Percentiles rank a stretch among this genome's conserved stretches.
Evolutionary conservation across 139 green algal species (phyloP).

Genomic region (Edaphochlamys debaryana): DNA sequence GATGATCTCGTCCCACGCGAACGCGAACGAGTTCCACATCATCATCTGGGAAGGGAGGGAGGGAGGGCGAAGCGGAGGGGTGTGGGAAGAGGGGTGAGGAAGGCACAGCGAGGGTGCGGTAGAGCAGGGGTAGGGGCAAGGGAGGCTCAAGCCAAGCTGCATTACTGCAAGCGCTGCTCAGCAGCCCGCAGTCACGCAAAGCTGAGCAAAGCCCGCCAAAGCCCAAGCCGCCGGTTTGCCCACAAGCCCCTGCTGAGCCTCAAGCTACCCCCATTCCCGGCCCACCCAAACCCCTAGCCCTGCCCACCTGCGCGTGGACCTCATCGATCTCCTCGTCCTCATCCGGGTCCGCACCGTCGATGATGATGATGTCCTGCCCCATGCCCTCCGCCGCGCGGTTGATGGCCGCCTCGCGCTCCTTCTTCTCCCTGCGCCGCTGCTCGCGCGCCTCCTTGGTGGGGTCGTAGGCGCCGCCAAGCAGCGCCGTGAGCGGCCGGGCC

Average conservation of each 20-base stretch:
- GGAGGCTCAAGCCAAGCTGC: too few relatives aligned
- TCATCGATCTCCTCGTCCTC: slow-evolving; percentile 52
- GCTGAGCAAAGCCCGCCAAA: too few relatives aligned
- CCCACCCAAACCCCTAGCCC: too few relatives aligned
- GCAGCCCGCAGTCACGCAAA: too few relatives aligned
- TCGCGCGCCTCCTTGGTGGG: slow-evolving; percentile 7
- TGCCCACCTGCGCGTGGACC: slow-evolving; percentile 49
- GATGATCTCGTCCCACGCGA: slow-evolving; percentile 59
- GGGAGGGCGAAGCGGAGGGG: too few relatives aligned
- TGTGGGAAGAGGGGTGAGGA: background rate
- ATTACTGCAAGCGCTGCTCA: too few relatives aligned
- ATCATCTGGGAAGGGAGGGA: slow-evolving; percentile 55
- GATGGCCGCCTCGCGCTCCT: slow-evolving; percentile 40
- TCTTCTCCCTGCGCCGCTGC: slow-evolving; percentile 33
- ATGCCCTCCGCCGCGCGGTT: slow-evolving; percentile 6
- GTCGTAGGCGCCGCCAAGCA: background rate
- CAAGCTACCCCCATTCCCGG: too few relatives aligned
- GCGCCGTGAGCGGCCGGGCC: background rate
- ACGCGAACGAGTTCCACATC: slow-evolving; percentile 63
- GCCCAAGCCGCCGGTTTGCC: too few relatives aligned
- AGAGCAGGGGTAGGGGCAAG: too few relatives aligned
- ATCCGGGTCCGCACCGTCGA: slow-evolving; percentile 22
- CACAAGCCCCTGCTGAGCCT: too few relatives aligned
- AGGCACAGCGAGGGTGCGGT: too few relatives aligned
- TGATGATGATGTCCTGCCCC: slow-evolving; percentile 6